Base-by-base conservation (phyloP, 163 green algal species). In the Scenedesmus sp. region DNA sequence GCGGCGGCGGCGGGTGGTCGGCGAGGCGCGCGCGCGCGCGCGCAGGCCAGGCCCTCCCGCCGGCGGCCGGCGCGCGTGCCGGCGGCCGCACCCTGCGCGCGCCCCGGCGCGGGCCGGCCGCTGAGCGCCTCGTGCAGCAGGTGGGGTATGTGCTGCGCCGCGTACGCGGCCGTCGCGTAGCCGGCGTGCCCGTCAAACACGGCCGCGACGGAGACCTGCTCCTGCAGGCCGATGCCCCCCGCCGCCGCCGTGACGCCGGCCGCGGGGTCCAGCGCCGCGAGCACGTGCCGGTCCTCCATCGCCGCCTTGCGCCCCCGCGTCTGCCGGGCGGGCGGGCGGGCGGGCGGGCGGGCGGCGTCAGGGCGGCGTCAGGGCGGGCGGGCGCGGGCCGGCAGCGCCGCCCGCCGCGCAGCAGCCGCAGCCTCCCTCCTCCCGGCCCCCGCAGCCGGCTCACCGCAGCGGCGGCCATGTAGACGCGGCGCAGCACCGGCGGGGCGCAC, bases 171-270 rank as follows among this genome's bases (percentile, higher is more conserved):
- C 51, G 75, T 83, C 17, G 56, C 57, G 24, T 60, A 29, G 44
- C 75, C 75, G 33, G 56, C 54, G 56, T 83, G 75, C 2, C 75
- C 75, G 36, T 83, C 75, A 64, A 83, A 83, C 28, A 83, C 75
- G 26, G 22, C 75, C 18, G 42, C 64, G 17, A 71, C n/a, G 10
- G 62, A 75, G 50, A 81, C 74, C 31, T 67, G 36, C 15, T 63
- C n/a, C 36, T 75, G 48, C 1, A 75, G 34, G 11, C 50, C 18
- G 1, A n/a, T 50, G 18, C 34, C 36, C 18, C 17, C 74, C 15
- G 50, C 24, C 7, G 15, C 74, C 15, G 33, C 24, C 33, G 18
- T 24, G 17, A 65, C 50, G 1, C 62, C 74, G 0, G 18, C 50
- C 9, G 6, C 20, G n/a, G 60, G 60, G 51, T 75, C 74, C 39